Base-by-base conservation (phyloP, 2,329 filamentous ascomycete species). In the Coniochaeta sp. region DNA sequence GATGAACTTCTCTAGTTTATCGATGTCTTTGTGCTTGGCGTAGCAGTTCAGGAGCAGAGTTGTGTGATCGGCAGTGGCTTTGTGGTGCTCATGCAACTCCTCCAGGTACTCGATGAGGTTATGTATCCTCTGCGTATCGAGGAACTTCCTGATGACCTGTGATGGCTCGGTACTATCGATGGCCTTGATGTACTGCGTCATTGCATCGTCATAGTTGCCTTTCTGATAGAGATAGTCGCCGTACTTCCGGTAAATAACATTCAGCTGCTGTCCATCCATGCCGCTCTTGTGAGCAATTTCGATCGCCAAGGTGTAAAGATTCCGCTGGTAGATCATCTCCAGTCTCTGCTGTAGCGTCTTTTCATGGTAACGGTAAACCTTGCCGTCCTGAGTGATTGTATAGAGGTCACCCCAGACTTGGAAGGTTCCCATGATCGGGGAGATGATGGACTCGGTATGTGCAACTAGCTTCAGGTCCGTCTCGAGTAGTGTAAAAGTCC, bases 71-170 rank as follows among this genome's bases (percentile, higher is more conserved):
- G 92, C 89, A 2, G 93, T 97, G 0, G 95, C 96, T 70, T 89
- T 93, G 69, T 93, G 88, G 68, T 96, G 91, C 63, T 98, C 92
- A 69, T 99, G 95, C 17, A 99, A 79, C 73, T 99, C 92, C 75
- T 99, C 96, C 2, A 99, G 81, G 69, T 98, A 99, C 70, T 96
- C 91, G 59, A 99, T 98, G 30, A 99, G 80, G 70, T 98, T 99
- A 68, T 97, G 92, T 74, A 99, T 97, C 63, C 93, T 85, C 81
- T 99, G 95, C 0, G 95, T 98, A 70, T 99, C 95, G 40, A 99
- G 81, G 69, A 96, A 99, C 78, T 96, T 97, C 67, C 93, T 85
- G 69, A 98, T 97, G 55, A 98, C 91, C 70, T 97, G 93, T 1
- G 93, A 97, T 7, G 93, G 93, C 68, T 98, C 93, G 0, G 93